These are phyloP conservation scores for Endocarpon pusillum DNA, from an alignment of 495 filamentous ascomycete species.

Conservation along the genomic window DNA sequence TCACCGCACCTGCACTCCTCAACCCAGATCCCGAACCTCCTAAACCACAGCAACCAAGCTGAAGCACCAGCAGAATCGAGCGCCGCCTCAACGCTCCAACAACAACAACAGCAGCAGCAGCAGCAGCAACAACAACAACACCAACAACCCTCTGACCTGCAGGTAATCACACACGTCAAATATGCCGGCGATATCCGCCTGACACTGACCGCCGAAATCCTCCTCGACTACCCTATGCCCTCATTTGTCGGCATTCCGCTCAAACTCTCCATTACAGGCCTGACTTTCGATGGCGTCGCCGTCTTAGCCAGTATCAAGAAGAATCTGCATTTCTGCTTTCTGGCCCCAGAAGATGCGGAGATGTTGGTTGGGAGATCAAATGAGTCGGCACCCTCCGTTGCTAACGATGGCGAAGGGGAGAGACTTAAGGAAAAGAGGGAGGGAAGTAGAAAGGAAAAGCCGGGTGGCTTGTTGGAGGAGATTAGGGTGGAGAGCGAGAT, in stretches of 20 bases:
- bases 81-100: constrained; percentile 17
- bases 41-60: constrained; percentile 6
- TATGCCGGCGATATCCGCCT: constrained; percentile 75
- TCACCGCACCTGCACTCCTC: background rate
- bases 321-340: constrained; percentile 70
- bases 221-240: constrained; percentile 95
- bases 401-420: constrained; percentile 8
- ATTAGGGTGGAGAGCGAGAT: constrained; percentile 96
- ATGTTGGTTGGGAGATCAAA: constrained; percentile 32
- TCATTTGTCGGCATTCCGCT: constrained; percentile 88
- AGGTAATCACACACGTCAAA: constrained; percentile 74
- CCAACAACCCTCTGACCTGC: constrained; percentile 41
- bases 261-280: constrained; percentile 78
- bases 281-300: constrained; percentile 87
- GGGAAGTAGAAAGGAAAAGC: constrained; percentile 22
- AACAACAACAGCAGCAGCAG: constrained; percentile 2
- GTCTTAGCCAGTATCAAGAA: constrained; percentile 79
- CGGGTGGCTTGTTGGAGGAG: constrained; percentile 69
- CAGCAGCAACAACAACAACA: background rate
- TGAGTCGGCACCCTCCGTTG: constrained; percentile 11
- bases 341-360: constrained; percentile 72
- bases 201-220: constrained; percentile 78
- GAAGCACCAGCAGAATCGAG: constrained; percentile 24
- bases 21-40: background rate
- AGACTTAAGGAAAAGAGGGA: constrained; percentile 1